Base-by-base conservation (phyloP, 2,329 filamentous ascomycete genomes). In the Talaromyces sp. region DNA sequence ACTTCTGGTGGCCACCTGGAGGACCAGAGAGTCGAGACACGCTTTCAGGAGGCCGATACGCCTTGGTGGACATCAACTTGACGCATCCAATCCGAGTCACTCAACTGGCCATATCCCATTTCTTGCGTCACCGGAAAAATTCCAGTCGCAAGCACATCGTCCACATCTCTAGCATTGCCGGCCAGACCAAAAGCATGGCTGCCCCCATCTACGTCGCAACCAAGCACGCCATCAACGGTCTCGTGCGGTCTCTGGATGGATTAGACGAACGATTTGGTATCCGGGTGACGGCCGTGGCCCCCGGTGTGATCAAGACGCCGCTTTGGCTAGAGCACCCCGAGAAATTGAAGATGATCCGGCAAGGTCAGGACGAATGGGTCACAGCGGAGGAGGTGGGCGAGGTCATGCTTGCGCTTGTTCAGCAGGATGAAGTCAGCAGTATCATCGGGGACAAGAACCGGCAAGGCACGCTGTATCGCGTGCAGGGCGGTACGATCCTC, bases 291-390 rank as follows among this genome's bases (percentile, higher is more conserved):
- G 83, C 79, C 6, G 83, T 87, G 2, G 83, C 83, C 17, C 85
- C 85, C 0, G 85, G 84, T 0, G 70, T 86, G 1, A 84, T 87
- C 65, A 84, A 81, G 63, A 87, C 85, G 12, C 85, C 85, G 7
- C 71, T 87, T 5, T 87, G 83, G 83, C 84, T 80, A 0, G 84
- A 86, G 2, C 78, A 86, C 64, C 82, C 83, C 0, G 84, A 87
- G 69, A 87, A 87, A 68, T 56, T 85, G 65, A 74, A 74, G 61
- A 79, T 82, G 64, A 61, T 86, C 0, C 76, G 80, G 41, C 72
- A 77, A 31, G 69, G 66, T 9, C 69, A 71, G 14, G 84, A 86
- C 66, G 75, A 70, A 61, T 87, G 84, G 84, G 83, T 85, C 14
- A 82, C 79, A n/a, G 77, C 84, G 0, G 83, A 86, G 65, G 82